Conservation (phyloP, 805 yeast genomes). For the Pichia thaimueangensis region DNA sequence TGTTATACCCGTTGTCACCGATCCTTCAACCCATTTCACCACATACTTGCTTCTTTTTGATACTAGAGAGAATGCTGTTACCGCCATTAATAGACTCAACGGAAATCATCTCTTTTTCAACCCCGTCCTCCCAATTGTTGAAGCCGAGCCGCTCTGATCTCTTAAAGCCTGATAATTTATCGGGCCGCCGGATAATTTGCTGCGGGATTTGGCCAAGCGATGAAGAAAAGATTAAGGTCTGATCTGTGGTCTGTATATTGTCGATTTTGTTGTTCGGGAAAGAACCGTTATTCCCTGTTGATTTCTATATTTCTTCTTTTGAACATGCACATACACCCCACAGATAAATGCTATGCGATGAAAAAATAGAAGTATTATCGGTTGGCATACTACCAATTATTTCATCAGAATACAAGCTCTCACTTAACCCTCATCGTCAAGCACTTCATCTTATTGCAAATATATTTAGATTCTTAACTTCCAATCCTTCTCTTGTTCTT, state of each 20-base stretch:
- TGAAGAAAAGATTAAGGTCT: too few species aligned
- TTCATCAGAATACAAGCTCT: background rate
- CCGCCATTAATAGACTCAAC: constrained; percentile 49
- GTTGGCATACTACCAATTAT: constrained; percentile 9
- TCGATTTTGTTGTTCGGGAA: too few species aligned
- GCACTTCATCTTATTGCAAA: constrained; percentile 10
- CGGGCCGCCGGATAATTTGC: too few species aligned
- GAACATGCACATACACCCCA: too few species aligned
- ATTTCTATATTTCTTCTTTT: too few species aligned
- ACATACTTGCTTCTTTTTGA: constrained; percentile 40
- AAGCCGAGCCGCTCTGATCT: constrained; percentile 30
- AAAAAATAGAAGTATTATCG: too few species aligned
- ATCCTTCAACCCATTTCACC: constrained; percentile 12
- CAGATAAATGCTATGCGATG: too few species aligned
- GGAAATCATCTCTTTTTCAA: constrained; percentile 34
- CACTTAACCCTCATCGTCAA: constrained; percentile 6
- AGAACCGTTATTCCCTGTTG: too few species aligned
- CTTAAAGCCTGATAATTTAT: background rate
- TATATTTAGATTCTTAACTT: constrained; percentile 3
- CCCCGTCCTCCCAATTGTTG: constrained; percentile 22
- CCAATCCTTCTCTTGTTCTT: background rate
- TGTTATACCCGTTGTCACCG: constrained; percentile 12
- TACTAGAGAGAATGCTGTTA: constrained; percentile 37
- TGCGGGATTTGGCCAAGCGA: too few species aligned
- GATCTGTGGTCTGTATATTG: too few species aligned